Evolutionary conservation across 2,329 filamentous ascomycete genomes (phyloP).

Genomic region (Phymatotrichopsis omnivora): DNA sequence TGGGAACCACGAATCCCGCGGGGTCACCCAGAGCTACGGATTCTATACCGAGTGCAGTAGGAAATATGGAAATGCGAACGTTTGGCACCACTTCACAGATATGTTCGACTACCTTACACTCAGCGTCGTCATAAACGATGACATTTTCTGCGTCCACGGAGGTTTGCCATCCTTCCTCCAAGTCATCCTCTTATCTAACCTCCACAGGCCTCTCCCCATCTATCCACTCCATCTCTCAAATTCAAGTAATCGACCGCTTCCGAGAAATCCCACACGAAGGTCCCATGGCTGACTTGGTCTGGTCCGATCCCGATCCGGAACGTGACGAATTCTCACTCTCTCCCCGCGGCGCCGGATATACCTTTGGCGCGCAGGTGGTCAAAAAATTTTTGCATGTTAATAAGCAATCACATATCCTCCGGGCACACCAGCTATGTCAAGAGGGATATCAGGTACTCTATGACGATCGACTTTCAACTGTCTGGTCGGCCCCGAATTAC

Average conservation of each 20-base stretch:
- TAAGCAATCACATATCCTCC: slow-evolving; percentile 91
- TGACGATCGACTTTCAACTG: slow-evolving; percentile 85
- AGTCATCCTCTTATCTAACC: slow-evolving; percentile 6
- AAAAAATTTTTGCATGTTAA: slow-evolving; percentile 98
- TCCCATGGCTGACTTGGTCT: slow-evolving; percentile 98
- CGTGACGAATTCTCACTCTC: slow-evolving; percentile 93
- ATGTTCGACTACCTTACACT: slow-evolving; percentile 99
- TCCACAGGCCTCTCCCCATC: slow-evolving; percentile 62
- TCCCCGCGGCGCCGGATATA: slow-evolving; percentile 89
- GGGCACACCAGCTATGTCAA: slow-evolving; percentile 96
- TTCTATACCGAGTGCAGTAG: slow-evolving; percentile 98
- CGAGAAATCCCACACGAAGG: slow-evolving; percentile 97
- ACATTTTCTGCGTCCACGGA: slow-evolving; percentile 98
- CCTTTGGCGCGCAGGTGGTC: slow-evolving; percentile 93
- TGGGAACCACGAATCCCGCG: slow-evolving; percentile 94
- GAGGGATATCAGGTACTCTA: slow-evolving; percentile 97
- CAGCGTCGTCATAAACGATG: slow-evolving; percentile 94
- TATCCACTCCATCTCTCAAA: slow-evolving; percentile 97
- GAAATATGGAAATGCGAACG: slow-evolving; percentile 96
- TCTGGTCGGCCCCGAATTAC: slow-evolving; percentile 97
- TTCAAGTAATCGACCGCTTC: slow-evolving; percentile 98
- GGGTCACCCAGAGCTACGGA: slow-evolving; percentile 96
- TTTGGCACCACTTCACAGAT: slow-evolving; percentile 99
- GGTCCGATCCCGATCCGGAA: slow-evolving; percentile 96
- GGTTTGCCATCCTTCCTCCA: slow-evolving; percentile 41